Conservation (phyloP, 2,329 filamentous ascomycete species). For the Colletotrichum tabaci region DNA sequence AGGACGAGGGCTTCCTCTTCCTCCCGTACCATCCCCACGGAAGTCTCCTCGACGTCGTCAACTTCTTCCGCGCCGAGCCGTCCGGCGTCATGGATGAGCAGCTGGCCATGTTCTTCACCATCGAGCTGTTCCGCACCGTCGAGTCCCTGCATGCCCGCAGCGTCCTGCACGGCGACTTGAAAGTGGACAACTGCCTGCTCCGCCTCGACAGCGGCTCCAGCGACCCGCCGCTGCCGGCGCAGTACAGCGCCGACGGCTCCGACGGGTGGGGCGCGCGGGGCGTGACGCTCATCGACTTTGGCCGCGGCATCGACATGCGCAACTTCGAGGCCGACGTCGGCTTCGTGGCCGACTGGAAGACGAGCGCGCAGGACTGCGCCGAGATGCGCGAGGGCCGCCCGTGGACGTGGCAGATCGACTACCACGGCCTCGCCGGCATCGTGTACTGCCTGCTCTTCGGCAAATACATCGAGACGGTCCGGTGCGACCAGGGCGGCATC, state of each 20-base stretch:
- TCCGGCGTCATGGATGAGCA: conserved; percentile 88
- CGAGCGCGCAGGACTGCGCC: conserved; percentile 87
- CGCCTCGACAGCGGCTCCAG: conserved; percentile 75
- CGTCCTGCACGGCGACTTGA: conserved; percentile 93
- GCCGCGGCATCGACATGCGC: conserved; percentile 93
- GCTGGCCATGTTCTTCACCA: conserved; percentile 93
- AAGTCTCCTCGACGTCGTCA: conserved; percentile 94
- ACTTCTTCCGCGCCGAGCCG: conserved; percentile 81
- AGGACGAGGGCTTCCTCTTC: conserved; percentile 90
- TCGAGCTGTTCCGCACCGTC: conserved; percentile 91
- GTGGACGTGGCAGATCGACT: conserved; percentile 98
- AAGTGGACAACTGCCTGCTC: conserved; percentile 94
- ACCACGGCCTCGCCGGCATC: conserved; percentile 91
- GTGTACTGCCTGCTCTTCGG: conserved; percentile 93
- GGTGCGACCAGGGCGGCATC: conserved; percentile 68
- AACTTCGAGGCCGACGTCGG: conserved; percentile 82
- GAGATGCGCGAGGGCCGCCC: conserved; percentile 95
- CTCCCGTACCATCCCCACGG: conserved; percentile 91
- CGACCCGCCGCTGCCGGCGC: conserved; percentile 65
- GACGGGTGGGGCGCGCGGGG: conserved; percentile 87
- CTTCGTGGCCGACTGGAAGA: conserved; percentile 98
- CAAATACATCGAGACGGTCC: conserved; percentile 89
- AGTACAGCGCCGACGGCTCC: conserved; percentile 81
- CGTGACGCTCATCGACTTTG: conserved; percentile 92
- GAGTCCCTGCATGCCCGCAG: conserved; percentile 86